Evolutionary conservation across 208 protist species (phyloP), one percentile per base, ranked within the genome.

Genomic region (Tritrichomonas musculus): DNA sequence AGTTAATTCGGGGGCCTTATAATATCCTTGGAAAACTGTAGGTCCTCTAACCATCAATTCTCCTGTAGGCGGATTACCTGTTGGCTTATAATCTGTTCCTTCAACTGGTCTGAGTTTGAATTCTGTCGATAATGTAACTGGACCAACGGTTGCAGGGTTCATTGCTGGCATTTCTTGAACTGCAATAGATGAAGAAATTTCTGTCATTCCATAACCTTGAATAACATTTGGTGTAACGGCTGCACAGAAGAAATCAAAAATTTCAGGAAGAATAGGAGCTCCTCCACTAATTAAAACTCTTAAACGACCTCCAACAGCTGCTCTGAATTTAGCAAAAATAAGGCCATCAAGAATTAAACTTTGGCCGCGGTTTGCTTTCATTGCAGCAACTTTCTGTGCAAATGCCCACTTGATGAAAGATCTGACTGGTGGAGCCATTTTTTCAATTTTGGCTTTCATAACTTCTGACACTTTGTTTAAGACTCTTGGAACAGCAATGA

Each of bases 271-370:
- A 22, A 97, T 92, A 39, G 97, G 97, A n/a, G 97, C 97, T 14
- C 95, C 93, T 64, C 96, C 97, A 41, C 94, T 95, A 14, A 97
- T 72, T 30, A 97, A 96, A n/a, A 96, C 47, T 22, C 95, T 75
- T 14, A 97, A 77, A 66, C 96, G 94, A 66, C 96, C 96, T 8
- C 77, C 77, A 60, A 88, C 4, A 50, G 36, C 13, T 53, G 27
- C n/a, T 30, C 65, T 73, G 53, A 94, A 64, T 0, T 84, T 53
- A 25, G 14, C 22, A 41, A 94, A 92, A 1, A 94, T 17, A 66
- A 92, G 3, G 39, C 0, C 0, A 57, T 69, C 82, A 0, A 57
- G 27, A 1, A 66, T 27, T 33, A 57, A 66, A 8, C n/a, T 69
- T n/a, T n/a, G 11, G 5, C 9, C 14, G 0, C 49, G 5, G 13